Conservation (phyloP, 805 yeast species). For the Candida sonorensis region DNA sequence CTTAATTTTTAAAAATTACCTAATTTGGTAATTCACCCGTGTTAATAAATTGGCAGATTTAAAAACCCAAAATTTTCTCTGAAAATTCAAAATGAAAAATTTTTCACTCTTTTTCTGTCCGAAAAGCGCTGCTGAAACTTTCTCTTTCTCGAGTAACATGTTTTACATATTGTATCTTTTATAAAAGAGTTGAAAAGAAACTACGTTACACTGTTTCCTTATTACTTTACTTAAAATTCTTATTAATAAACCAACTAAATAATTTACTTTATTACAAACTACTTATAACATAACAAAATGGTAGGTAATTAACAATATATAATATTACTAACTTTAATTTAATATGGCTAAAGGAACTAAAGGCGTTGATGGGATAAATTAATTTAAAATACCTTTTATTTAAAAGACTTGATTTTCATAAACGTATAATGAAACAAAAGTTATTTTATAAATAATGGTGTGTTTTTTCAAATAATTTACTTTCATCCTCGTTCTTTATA, state of each 20-base stretch:
- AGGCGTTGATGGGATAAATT: conserved; percentile 19
- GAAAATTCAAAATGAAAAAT: too few species aligned
- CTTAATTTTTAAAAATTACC: background rate
- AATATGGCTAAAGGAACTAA: conserved; percentile 26
- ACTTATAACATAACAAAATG: conserved; percentile 11
- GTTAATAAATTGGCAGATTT: background rate
- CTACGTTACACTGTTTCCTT: too few species aligned
- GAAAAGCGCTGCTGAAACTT: too few species aligned
- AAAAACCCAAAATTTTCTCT: too few species aligned
- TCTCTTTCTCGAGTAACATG: too few species aligned
- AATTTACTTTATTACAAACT: background rate
- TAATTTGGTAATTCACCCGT: background rate
- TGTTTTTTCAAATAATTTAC: too few species aligned
- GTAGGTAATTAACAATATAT: conserved; percentile 12
- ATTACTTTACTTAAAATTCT: background rate
- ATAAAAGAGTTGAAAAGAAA: too few species aligned
- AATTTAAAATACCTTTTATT: conserved; percentile 4
- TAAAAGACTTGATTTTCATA: too few species aligned
- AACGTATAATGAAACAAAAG: too few species aligned
- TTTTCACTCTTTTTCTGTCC: too few species aligned
- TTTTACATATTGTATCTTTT: too few species aligned
- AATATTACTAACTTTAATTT: background rate
- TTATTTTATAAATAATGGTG: too few species aligned
- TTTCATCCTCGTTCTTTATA: conserved; percentile 17
- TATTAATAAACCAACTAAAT: background rate